phyloP scores from a whole-genome alignment of 345 rosid genomes.

The Salix exigua region DNA sequence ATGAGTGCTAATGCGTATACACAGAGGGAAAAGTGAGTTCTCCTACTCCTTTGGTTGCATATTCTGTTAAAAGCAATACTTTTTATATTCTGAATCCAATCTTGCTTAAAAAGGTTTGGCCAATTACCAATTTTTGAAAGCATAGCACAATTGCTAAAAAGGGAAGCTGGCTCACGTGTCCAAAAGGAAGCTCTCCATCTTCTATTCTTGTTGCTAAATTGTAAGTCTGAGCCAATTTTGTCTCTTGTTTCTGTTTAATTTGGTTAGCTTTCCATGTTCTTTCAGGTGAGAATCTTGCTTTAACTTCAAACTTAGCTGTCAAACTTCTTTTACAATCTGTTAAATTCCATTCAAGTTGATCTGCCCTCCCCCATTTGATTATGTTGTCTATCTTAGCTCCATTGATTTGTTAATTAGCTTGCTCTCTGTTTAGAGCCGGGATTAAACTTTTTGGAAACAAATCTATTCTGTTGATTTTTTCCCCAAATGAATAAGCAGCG shows the following conservation, averaged over 20 bases:
- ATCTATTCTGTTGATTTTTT: background rate
- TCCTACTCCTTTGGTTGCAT: background rate
- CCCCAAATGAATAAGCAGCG: background rate
- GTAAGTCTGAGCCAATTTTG: slow-evolving; percentile 36
- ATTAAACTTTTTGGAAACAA: background rate
- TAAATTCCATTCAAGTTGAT: background rate
- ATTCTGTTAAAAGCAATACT: background rate
- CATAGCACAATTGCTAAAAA: slow-evolving; percentile 50
- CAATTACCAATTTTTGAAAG: slow-evolving; percentile 40
- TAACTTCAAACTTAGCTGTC: background rate
- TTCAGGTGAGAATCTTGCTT: background rate
- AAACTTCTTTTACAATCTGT: background rate
- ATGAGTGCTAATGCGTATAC: slow-evolving; percentile 52
- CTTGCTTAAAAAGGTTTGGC: slow-evolving; percentile 47
- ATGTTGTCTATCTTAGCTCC: background rate
- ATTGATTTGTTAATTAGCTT: background rate
- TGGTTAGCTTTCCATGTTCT: background rate
- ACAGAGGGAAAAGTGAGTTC: slow-evolving; percentile 66
- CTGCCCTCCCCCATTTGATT: background rate
- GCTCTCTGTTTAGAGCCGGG: background rate
- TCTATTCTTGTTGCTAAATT: slow-evolving; percentile 61
- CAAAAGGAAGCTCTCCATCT: slow-evolving; percentile 65
- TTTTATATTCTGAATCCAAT: slow-evolving; percentile 8
- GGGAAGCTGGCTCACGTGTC: slow-evolving; percentile 51
- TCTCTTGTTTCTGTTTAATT: slow-evolving; percentile 8